Evolutionary conservation across 2,329 filamentous ascomycete species (phyloP).

Genomic region (Pseudogymnoascus sp.): DNA sequence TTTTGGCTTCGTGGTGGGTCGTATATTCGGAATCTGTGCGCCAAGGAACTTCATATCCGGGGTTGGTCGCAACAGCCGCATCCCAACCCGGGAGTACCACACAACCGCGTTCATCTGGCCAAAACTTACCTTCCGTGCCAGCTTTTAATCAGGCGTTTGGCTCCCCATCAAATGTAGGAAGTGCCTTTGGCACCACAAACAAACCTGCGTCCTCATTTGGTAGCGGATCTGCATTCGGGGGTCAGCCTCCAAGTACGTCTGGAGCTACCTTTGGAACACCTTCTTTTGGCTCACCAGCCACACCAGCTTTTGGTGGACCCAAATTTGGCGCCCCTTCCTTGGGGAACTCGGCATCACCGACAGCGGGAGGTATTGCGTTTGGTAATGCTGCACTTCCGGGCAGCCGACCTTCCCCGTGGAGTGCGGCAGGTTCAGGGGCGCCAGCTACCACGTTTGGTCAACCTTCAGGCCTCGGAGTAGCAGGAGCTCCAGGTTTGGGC

Average conservation of each 20-base stretch:
- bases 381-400: slow-evolving; percentile 35
- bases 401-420: slow-evolving; percentile 48
- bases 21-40: slow-evolving; percentile 83
- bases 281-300: slow-evolving; percentile 28
- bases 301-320: slow-evolving; percentile 26
- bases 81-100: slow-evolving; percentile 20
- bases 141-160: slow-evolving; percentile 17
- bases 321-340: slow-evolving; percentile 37
- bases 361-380: slow-evolving; percentile 15
- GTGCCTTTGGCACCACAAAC: slow-evolving; percentile 10
- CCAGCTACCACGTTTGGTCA: slow-evolving; percentile 45
- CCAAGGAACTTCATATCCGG: slow-evolving; percentile 63
- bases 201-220: slow-evolving; percentile 29
- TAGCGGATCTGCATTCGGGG: slow-evolving; percentile 36
- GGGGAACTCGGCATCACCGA: slow-evolving; percentile 38
- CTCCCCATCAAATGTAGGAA: not conserved
- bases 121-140: slow-evolving; percentile 26
- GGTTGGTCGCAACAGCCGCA: slow-evolving; percentile 47
- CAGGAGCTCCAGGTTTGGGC: slow-evolving; percentile 31
- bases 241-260: slow-evolving; percentile 31
- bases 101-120: slow-evolving; percentile 16
- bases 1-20: slow-evolving; percentile 83
- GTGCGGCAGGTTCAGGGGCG: slow-evolving; percentile 25
- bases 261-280: slow-evolving; percentile 19
- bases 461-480: slow-evolving; percentile 38